Conservation (phyloP, 257 asterid species). For the Primulina huaijiensis region DNA sequence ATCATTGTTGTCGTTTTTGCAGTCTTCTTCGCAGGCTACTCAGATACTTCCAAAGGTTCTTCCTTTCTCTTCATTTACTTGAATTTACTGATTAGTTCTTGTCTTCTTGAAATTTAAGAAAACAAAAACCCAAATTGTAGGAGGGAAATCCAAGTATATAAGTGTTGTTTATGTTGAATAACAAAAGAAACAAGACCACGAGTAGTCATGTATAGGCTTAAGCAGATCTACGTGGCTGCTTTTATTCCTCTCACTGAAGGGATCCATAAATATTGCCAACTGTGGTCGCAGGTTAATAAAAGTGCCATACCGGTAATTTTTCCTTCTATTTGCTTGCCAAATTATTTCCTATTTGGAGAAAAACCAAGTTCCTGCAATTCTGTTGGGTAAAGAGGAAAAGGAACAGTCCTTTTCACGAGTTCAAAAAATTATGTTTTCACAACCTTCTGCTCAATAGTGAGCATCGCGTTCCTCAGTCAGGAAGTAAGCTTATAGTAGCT, state of each 20-base stretch:
- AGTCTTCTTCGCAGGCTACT: conserved; percentile 69
- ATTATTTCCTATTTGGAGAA: neutral
- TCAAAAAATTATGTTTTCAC: neutral
- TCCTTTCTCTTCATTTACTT: conserved; percentile 18
- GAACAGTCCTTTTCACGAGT: neutral
- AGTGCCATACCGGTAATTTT: neutral
- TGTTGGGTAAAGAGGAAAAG: neutral
- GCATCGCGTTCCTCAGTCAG: neutral
- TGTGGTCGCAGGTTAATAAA: neutral
- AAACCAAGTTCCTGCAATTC: neutral
- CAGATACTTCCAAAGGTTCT: conserved; percentile 72
- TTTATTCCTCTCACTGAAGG: neutral
- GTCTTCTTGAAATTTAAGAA: neutral
- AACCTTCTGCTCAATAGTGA: neutral
- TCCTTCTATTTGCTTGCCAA: neutral
- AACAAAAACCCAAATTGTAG: neutral
- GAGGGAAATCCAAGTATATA: neutral
- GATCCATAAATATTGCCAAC: neutral
- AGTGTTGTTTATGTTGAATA: neutral
- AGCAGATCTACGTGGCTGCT: neutral
- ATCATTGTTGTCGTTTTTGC: conserved; percentile 62
- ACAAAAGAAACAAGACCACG: too few species aligned
- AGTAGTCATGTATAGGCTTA: neutral
- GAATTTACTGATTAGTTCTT: neutral
- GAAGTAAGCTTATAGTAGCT: neutral